Percentiles rank a stretch among this genome's conserved stretches.
Evolutionary conservation across 495 filamentous ascomycete species (phyloP).

Genomic region (Talaromyces adpressus): DNA sequence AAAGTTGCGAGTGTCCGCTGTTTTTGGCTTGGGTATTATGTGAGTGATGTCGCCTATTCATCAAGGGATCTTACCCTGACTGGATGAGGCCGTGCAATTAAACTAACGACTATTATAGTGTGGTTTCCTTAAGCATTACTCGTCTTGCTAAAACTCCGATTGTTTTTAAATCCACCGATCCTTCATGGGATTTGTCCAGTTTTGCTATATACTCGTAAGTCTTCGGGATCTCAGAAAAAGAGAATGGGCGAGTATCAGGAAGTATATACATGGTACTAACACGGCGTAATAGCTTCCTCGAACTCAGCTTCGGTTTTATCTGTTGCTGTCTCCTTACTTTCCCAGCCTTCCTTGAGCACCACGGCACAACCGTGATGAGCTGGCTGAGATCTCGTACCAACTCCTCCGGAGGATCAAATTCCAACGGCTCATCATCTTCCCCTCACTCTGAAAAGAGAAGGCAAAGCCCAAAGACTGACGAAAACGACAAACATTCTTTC

Average conservation of each 20-base stretch:
- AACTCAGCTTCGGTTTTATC: not conserved
- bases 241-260: not conserved
- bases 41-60: not conserved
- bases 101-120: not conserved
- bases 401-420: not conserved
- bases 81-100: not conserved
- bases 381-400: not conserved
- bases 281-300: not conserved
- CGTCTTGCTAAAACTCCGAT: not conserved
- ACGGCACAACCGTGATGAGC: not conserved
- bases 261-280: not conserved
- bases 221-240: not conserved
- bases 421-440: not conserved
- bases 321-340: slow-evolving; percentile 2
- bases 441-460: not conserved
- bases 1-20: not conserved
- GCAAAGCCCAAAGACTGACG: not conserved
- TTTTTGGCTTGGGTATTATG: slow-evolving; percentile 1
- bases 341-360: not conserved
- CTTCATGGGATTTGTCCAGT: not conserved
- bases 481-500: not conserved
- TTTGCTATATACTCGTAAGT: slow-evolving; percentile 1
- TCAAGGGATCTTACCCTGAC: not conserved
- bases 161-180: not conserved
- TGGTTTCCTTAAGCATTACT: not conserved